Evolutionary conservation across 139 green algal genomes (phyloP), one percentile per base, ranked within the genome.

Genomic region (Chlorella sp.): DNA sequence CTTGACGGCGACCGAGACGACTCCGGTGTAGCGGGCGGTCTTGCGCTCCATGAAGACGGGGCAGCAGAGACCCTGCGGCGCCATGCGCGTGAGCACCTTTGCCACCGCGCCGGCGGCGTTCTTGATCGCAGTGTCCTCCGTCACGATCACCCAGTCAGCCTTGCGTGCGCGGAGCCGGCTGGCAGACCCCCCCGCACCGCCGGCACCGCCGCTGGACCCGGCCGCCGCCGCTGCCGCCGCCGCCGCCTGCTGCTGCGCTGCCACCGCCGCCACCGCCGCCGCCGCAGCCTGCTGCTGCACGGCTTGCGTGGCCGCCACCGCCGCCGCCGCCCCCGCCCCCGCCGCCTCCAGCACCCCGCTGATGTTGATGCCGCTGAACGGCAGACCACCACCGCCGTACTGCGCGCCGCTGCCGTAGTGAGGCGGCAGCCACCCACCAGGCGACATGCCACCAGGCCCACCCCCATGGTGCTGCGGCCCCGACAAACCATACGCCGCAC

Each of bases 61-160:
- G 60, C 78, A 84, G 59, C 74, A 80, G 49, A 77, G 64, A n/a
- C 78, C 78, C 60, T 77, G 69, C 23, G 60, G 66, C 3, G 73
- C 73, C 2, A 84, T 68, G 5, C 78, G 74, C 31, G 74, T 70
- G 23, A 84, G 74, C 70, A 84, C 78, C 71, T 84, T 84, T 30
- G 78, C 78, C n/a, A 84, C 67, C 17, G 78, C 78, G 59, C 78
- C 78, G 3, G 78, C 78, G 3, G 78, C 78, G 67, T 84, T 84
- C 74, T 84, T 84, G 60, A 84, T 84, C 5, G 72, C 72, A 2
- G 72, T 82, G 67, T 82, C 78, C 70, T 83, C 78, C 32, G 78
- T 83, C 24, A 83, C 78, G 27, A 83, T 83, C 22, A 83, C 78
- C 24, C 77, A 83, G 67, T 83, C 78, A 22, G 78, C 78, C 66